Evolutionary conservation across 192 early-diverging fungal species (phyloP).

Genomic region (Obelidium mucronatum): DNA sequence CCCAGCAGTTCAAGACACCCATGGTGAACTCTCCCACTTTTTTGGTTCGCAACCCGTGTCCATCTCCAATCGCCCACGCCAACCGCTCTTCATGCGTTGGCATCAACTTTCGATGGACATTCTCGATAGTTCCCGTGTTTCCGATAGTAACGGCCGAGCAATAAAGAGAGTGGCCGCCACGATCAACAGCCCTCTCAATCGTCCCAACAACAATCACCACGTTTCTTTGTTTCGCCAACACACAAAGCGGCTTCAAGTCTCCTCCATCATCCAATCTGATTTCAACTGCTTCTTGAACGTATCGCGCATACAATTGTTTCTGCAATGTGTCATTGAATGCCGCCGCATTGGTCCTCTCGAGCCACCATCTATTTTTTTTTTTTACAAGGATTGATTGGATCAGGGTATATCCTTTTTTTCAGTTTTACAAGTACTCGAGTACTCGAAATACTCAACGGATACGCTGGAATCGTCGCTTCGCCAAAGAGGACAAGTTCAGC

Average conservation of each 20-base stretch:
- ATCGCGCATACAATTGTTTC: conserved; percentile 14
- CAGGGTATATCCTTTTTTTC: too few species aligned
- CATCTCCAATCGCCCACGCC: conserved; percentile 30
- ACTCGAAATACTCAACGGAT: too few species aligned
- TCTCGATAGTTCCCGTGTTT: neutral
- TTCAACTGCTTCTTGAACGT: conserved; percentile 7
- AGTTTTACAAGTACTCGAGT: too few species aligned
- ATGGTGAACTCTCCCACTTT: conserved; percentile 1
- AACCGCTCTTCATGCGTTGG: conserved; percentile 26
- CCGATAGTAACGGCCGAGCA: conserved; percentile 29
- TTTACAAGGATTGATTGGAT: too few species aligned
- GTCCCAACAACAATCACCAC: conserved; percentile 8
- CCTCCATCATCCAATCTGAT: neutral
- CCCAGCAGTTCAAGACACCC: conserved; percentile 31
- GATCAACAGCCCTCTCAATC: conserved; percentile 12
- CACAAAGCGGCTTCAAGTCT: neutral
- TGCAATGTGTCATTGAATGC: neutral
- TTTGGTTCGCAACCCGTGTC: conserved; percentile 2
- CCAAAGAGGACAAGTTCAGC: conserved; percentile 24
- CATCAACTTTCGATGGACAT: conserved; percentile 26
- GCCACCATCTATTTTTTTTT: conserved; percentile 1
- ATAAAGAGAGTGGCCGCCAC: conserved; percentile 18
- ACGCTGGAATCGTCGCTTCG: conserved; percentile 31
- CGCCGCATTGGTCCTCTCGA: conserved; percentile 19
- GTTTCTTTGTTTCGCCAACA: neutral